Evolutionary conservation across 2,329 filamentous ascomycete genomes (phyloP).

Genomic region (Colletotrichum sp.): DNA sequence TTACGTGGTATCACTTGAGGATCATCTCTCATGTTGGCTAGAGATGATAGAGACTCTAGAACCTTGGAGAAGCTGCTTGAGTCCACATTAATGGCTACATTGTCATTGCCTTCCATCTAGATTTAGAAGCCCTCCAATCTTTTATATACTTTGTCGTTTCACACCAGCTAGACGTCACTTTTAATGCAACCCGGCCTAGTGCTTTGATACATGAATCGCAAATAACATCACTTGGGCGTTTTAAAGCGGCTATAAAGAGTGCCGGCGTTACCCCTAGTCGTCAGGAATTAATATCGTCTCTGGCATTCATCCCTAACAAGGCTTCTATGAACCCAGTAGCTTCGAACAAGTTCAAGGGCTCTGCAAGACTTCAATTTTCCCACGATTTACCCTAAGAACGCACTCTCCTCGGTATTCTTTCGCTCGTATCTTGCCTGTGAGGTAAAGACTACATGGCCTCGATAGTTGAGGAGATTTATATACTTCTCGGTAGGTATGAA

Average conservation of each 20-base stretch:
- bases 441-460: accelerated
- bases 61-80: accelerated
- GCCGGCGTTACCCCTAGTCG: too few species aligned
- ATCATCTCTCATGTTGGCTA: neutral
- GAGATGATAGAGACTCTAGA: neutral
- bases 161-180: neutral
- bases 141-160: neutral
- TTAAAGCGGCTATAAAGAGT: neutral
- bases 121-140: neutral
- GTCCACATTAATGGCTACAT: too few species aligned
- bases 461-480: neutral
- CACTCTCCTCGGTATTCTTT: too few species aligned
- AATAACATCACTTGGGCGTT: too few species aligned
- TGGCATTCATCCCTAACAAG: neutral
- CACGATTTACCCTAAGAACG: too few species aligned
- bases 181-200: too few species aligned
- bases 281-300: too few species aligned
- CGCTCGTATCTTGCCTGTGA: too few species aligned
- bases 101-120: neutral
- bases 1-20: neutral
- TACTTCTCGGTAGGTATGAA: neutral
- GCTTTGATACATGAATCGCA: too few species aligned
- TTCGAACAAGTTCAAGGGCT: too few species aligned
- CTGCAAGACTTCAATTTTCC: too few species aligned
- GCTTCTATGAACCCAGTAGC: too few species aligned